These are phyloP conservation scores for Leccinum sublutescens DNA, from an alignment of 768 basidiomycete genomes.

Conservation along the genomic window DNA sequence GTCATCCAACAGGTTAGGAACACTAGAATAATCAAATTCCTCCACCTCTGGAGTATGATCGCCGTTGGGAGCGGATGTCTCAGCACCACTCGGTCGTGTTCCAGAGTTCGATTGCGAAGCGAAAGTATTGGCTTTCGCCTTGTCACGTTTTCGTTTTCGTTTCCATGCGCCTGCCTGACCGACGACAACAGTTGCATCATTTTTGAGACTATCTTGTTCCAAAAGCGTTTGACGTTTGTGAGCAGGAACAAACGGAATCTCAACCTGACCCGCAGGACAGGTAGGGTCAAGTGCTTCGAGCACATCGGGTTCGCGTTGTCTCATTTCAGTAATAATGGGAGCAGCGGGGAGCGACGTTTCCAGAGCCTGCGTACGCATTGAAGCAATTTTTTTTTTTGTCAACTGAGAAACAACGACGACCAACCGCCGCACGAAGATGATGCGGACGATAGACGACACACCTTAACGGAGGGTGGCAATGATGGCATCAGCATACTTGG, in stretches of 20 bases:
- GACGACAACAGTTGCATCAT: conserved; percentile 72
- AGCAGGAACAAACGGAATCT: conserved; percentile 78
- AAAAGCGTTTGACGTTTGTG: conserved; percentile 44
- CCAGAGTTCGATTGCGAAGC: conserved; percentile 2
- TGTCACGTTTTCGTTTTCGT: conserved; percentile 48
- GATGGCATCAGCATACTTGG: conserved; percentile 46
- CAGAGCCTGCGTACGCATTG: conserved; percentile 9
- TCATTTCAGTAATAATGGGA: conserved; percentile 2
- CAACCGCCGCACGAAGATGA: conserved; percentile 4
- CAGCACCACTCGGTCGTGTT: conserved; percentile 3
- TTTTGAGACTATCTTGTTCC: conserved; percentile 29
- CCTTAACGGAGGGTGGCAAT: conserved; percentile 7
- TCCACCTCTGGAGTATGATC: conserved; percentile 32
- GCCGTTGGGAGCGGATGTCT: not conserved
- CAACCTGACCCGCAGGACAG: conserved; percentile 49
- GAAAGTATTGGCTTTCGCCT: conserved; percentile 8
- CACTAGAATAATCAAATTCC: conserved; percentile 66
- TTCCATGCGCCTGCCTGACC: conserved; percentile 65
- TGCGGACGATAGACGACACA: conserved; percentile 11
- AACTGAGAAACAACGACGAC: conserved; percentile 1
- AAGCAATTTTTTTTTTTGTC: not conserved
- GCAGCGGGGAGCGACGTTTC: not conserved
- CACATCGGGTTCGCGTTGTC: not conserved
- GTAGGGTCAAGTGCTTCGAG: conserved; percentile 14
- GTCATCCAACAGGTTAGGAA: conserved; percentile 72